These are phyloP conservation scores for Aspergillus novofumigatus DNA, from an alignment of 2,329 filamentous ascomycete species.

Conservation along the genomic window DNA sequence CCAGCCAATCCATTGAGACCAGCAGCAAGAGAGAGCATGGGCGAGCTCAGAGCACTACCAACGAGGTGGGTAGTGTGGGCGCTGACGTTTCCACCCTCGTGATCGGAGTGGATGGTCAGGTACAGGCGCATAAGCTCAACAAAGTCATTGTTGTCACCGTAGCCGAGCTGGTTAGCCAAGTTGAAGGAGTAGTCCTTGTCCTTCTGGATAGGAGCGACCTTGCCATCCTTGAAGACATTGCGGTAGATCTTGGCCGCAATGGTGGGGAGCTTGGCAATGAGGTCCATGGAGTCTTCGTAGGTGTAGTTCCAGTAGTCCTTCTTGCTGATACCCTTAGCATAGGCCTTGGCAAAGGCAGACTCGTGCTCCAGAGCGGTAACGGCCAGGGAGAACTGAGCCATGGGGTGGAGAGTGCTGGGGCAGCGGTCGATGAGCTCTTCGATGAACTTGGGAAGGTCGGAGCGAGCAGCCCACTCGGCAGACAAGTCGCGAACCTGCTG, in stretches of 20 bases:
- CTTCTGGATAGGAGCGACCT: conserved; percentile 92
- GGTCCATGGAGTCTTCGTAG: conserved; percentile 99
- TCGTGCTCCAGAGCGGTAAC: conserved; percentile 98
- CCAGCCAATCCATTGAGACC: conserved; percentile 97
- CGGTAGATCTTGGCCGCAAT: conserved; percentile 99
- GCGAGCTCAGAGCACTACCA: conserved; percentile 91
- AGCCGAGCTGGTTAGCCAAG: conserved; percentile 99
- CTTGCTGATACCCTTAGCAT: conserved; percentile 99
- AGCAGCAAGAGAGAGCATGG: conserved; percentile 92
- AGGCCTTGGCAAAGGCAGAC: conserved; percentile 96
- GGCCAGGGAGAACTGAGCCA: conserved; percentile 98
- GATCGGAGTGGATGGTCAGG: conserved; percentile 99
- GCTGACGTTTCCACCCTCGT: conserved; percentile 98
- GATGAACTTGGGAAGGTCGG: conserved; percentile 94
- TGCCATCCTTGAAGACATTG: conserved; percentile 99
- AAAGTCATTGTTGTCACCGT: conserved; percentile 91
- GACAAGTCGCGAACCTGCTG: conserved; percentile 98
- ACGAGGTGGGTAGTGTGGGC: conserved; percentile 99
- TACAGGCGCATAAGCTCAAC: conserved; percentile 98
- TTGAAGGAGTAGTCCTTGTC: conserved; percentile 99
- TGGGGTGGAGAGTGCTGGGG: conserved; percentile 97
- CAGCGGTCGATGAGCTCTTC: conserved; percentile 99
- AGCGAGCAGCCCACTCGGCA: conserved; percentile 96
- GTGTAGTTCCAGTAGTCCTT: conserved; percentile 99
- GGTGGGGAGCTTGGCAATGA: conserved; percentile 98